Conservation (phyloP, 345 rosid genomes). For the Xanthoceras sorbifolium region DNA sequence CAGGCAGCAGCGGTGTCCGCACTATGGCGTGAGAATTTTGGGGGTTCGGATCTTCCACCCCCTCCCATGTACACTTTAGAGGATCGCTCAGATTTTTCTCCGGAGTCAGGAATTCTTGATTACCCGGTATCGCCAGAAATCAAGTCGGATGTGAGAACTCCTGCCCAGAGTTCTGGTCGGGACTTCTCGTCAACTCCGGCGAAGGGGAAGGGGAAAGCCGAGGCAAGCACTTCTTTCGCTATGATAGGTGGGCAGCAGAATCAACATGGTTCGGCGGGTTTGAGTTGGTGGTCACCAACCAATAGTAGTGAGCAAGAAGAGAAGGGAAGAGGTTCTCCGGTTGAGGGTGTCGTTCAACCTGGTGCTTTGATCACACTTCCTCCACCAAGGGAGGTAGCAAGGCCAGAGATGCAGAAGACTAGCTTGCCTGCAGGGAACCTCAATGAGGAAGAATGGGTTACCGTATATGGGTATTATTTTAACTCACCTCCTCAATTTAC, state of each 20-base stretch:
- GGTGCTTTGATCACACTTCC: slow-evolving; percentile 88
- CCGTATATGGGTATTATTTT: slow-evolving; percentile 83
- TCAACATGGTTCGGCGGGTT: slow-evolving; percentile 61
- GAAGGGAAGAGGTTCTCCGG: slow-evolving; percentile 88
- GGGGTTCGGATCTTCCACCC: slow-evolving; percentile 91
- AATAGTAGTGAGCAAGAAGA: slow-evolving; percentile 71
- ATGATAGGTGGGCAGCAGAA: slow-evolving; percentile 56
- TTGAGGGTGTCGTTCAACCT: slow-evolving; percentile 85
- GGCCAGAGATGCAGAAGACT: slow-evolving; percentile 83
- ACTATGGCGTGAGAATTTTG: slow-evolving; percentile 91
- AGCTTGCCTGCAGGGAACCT: slow-evolving; percentile 68
- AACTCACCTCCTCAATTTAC: background rate
- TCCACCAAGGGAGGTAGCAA: slow-evolving; percentile 92
- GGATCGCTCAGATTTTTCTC: slow-evolving; percentile 89
- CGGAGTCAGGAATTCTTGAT: slow-evolving; percentile 81
- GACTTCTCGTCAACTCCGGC: slow-evolving; percentile 52
- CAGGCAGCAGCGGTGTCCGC: slow-evolving; percentile 96
- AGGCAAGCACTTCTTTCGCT: slow-evolving; percentile 64
- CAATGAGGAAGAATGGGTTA: slow-evolving; percentile 97
- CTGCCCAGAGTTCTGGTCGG: slow-evolving; percentile 49
- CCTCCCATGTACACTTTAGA: slow-evolving; percentile 90
- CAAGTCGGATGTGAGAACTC: slow-evolving; percentile 65
- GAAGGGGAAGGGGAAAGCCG: slow-evolving; percentile 61
- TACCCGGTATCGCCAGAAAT: slow-evolving; percentile 68
- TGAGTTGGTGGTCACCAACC: slow-evolving; percentile 80